Base-by-base conservation (phyloP, 352 stramenopile genomes). In the Globisporangium megalacanthum region DNA sequence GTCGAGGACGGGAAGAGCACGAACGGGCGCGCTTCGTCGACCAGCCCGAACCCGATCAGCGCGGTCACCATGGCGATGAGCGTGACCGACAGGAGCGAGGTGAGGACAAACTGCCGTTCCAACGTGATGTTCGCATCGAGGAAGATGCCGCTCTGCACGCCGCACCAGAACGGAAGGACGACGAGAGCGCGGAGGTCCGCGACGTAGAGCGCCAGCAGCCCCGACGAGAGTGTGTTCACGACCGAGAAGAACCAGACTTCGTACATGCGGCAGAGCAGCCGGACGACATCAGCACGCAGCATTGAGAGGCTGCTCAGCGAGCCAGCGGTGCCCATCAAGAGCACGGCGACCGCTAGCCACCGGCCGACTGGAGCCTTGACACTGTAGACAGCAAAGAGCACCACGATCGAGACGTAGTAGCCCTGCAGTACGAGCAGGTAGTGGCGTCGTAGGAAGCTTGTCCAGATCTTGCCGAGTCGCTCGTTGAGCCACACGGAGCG, bases 171-270 rank as follows among this genome's bases (percentile, higher is more conserved):
- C 7, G 49, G 25, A 1, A 52, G 45, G 2, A 60, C 52, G 1
- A 72, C 14, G 1, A 52, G 19, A 13, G 49, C 58, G 6, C 61
- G 49, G 0, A 56, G 6, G 42, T 70, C 64, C n/a, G 41, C 48
- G 0, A 73, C 39, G 15, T 63, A 45, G 3, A 65, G 31, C 7
- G 6, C 39, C 13, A 68, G 29, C 10, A 70, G 35, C 17, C 56
- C 36, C 7, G 50, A 56, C 6, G 59, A 59, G 20, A 52, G 14
- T 6, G 35, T 47, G 36, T 69, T 76, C 6, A 61, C 57, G 19
- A 52, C 14, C 6, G 58, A 65, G 49, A 71, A 64, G 56, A 70
- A 67, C 65, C 62, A 76, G 17, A 67, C 64, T 36, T 76, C 68
- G 54, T 76, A 69, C 20, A 65, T 68, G 2, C 46, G 31, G 8